Evolutionary conservation across 495 filamentous ascomycete species (phyloP), one percentile per base, ranked within the genome.

Genomic region (Trypethelium eluteriae): DNA sequence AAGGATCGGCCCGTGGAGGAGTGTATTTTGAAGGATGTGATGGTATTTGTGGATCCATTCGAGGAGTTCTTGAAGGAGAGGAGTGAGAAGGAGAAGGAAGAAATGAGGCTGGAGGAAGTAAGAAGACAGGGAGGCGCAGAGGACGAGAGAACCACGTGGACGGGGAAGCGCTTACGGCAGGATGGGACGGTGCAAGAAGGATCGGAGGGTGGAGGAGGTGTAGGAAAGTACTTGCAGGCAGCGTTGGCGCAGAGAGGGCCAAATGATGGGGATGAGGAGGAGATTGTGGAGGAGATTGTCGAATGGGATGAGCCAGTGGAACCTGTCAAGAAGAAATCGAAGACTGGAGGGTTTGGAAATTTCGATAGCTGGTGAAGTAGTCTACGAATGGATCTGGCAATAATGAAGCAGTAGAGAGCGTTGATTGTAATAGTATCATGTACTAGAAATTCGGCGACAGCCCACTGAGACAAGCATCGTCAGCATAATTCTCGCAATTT

Each of bases 41-140:
- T 89, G 2, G 85, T 99, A 5, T 93, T 95, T 69, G 84, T 98
- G 2, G 94, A 99, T 76, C 93, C 93, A 1, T 99, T 99, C 75
- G 91, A 96, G 71, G 94, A 96, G 76, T 98, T 93, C 73, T 70
- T 84, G 70, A 88, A 86, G 74, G 82, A 89, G 71, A 82, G 86
- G 69, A 73, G 70, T 39, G 79, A 85, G 66, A 78, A 73, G 64
- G 79, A 79, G 46, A 70, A 69, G 2, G 71, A 71, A 56, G 76
- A 76, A 53, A 71, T 71, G 47, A 68, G 72, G 39, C 69, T 74
- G 32, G 79, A 78, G 65, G 77, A 79, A 61, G 72, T 81, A 2
- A 73, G 76, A 9, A 69, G 76, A 64, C 70, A 73, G 38, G 75
- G 77, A 57, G 82, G 86, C 1, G 87, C 84, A 3, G 90, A 88